Percentiles rank a stretch among this genome's conserved stretches.
phyloP scores from a whole-genome alignment of 495 filamentous ascomycete genomes.

The Penicillium waksmanii region DNA sequence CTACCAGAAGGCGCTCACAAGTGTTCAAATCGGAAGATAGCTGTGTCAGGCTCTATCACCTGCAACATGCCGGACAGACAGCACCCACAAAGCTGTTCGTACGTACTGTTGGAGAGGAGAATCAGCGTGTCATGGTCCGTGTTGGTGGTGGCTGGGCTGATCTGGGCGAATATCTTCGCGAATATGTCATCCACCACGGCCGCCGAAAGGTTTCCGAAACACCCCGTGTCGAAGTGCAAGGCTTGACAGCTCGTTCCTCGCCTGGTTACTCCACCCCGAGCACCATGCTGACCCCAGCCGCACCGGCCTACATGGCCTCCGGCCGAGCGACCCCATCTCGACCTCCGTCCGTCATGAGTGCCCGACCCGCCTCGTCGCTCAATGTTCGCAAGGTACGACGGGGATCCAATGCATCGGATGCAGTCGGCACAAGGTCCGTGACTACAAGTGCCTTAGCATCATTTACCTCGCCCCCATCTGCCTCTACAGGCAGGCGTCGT shows the following conservation, averaged over 20 bases:
- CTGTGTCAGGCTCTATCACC: conserved; percentile 89
- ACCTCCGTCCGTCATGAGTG: conserved; percentile 40
- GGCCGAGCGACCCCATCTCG: conserved; percentile 41
- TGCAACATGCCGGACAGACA: conserved; percentile 79
- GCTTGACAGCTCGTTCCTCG: conserved; percentile 39
- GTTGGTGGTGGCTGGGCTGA: conserved; percentile 98
- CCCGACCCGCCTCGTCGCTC: conserved; percentile 44
- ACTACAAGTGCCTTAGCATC: conserved; percentile 33
- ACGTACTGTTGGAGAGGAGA: conserved; percentile 82
- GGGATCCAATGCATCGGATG: conserved; percentile 43
- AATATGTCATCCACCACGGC: conserved; percentile 90
- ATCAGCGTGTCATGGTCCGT: conserved; percentile 96
- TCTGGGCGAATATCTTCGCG: conserved; percentile 88
- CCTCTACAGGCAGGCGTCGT: conserved; percentile 35
- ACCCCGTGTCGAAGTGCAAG: conserved; percentile 48
- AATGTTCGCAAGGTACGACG: conserved; percentile 45
- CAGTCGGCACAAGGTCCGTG: conserved; percentile 32
- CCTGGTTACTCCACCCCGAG: conserved; percentile 38
- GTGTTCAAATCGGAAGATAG: conserved; percentile 45
- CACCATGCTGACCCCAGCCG: conserved; percentile 25
- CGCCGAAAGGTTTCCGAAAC: conserved; percentile 47
- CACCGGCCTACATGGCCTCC: conserved; percentile 21
- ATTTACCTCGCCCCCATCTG: conserved; percentile 38
- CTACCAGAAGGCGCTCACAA: conserved; percentile 45
- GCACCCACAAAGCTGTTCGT: conserved; percentile 92